A percentile compares a stretch with the other conserved stretches of the same genome.
Conservation (phyloP, 768 basidiomycete genomes). For the Russula emetica region DNA sequence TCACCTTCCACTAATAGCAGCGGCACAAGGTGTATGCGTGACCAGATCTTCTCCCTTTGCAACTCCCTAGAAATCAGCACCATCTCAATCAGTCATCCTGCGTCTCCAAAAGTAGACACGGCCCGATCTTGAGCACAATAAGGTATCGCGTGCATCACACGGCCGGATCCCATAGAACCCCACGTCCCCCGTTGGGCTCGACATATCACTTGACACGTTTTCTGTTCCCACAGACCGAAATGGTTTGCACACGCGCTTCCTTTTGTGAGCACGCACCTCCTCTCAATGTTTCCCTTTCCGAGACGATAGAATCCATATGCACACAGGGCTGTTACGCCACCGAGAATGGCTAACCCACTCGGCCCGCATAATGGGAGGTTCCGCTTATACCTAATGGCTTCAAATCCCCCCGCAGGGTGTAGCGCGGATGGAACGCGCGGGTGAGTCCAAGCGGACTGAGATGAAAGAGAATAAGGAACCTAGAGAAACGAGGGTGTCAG, state of each 20-base stretch:
- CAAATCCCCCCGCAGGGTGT: conserved; percentile 90
- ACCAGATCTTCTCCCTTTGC: conserved; percentile 90
- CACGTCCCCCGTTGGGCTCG: conserved; percentile 71
- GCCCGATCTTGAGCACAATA: conserved; percentile 39
- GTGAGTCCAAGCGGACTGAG: no score
- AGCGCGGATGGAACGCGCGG: no score
- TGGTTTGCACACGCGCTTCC: conserved; percentile 14
- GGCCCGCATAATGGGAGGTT: conserved; percentile 89
- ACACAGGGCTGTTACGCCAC: conserved; percentile 80
- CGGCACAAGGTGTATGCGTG: conserved; percentile 90
- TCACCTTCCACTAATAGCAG: conserved; percentile 91
- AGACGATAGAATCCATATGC: conserved; percentile 89
- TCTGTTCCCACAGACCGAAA: conserved; percentile 54
- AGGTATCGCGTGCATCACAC: conserved; percentile 40
- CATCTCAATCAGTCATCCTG: conserved; percentile 23
- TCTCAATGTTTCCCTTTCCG: conserved; percentile 87
- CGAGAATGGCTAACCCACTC: conserved; percentile 78
- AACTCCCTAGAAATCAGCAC: conserved; percentile 63
- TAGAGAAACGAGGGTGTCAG: no score
- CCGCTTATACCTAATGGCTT: conserved; percentile 89
- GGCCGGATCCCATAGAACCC: conserved; percentile 57
- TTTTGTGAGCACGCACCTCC: conserved; percentile 59
- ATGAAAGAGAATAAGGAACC: no score
- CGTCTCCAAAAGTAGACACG: conserved; percentile 17
- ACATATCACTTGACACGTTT: conserved; percentile 53